Evolutionary conservation across 306 rosid genomes (phyloP).

Genomic region (Pyrus betulifolia): DNA sequence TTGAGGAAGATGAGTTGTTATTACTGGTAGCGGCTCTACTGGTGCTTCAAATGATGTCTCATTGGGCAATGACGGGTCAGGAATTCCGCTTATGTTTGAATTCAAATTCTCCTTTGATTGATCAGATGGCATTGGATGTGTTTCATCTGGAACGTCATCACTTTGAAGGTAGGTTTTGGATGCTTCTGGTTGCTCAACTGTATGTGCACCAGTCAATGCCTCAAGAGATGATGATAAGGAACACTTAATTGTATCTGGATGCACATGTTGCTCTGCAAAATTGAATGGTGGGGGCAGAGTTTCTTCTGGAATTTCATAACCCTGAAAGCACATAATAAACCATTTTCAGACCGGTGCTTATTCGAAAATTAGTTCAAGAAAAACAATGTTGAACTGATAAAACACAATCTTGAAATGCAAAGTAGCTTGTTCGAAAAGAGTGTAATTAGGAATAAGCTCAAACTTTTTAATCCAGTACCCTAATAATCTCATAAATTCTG

Average conservation of each 20-base stretch:
- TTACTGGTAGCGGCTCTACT: constrained; percentile 22
- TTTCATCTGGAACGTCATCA: constrained; percentile 3
- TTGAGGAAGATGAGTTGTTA: constrained; percentile 42
- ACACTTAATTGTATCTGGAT: constrained; percentile 3
- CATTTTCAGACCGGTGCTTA: constrained; percentile 11
- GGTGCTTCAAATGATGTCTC: constrained; percentile 18
- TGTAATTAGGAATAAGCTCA: background rate
- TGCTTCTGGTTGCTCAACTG: constrained; percentile 5
- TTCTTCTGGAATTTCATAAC: constrained; percentile 61
- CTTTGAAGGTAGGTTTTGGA: constrained; percentile 9
- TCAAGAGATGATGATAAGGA: constrained; percentile 4
- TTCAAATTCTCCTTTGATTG: constrained; percentile 4
- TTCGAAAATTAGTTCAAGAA: background rate
- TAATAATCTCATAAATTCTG: background rate
- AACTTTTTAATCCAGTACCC: background rate
- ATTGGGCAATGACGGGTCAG: constrained; percentile 1
- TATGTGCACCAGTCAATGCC: constrained; percentile 5
- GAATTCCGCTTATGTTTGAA: constrained; percentile 1
- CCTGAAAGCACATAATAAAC: constrained; percentile 34
- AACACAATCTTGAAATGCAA: background rate
- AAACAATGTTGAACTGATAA: background rate
- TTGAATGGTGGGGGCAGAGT: constrained; percentile 67
- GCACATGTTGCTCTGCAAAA: constrained; percentile 11
- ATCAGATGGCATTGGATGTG: constrained; percentile 2
- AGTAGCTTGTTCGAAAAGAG: background rate